Evolutionary conservation across 2,329 filamentous ascomycete species (phyloP).

Genomic region (Tolypocladium album): DNA sequence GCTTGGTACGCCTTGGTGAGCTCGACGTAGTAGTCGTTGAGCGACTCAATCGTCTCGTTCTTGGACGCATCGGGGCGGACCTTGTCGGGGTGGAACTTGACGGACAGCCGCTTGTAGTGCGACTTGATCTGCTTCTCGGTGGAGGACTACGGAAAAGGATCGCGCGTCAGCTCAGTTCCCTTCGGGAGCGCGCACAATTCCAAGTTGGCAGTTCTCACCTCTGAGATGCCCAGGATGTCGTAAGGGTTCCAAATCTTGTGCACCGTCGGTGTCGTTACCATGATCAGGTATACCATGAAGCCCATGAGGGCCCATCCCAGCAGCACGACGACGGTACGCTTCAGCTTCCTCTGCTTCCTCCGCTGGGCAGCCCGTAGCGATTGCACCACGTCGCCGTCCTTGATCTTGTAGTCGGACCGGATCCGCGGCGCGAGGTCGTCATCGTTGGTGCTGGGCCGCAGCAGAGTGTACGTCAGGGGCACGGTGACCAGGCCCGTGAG

Average conservation of each 20-base stretch:
- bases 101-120: constrained; percentile 76
- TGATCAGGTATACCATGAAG: constrained; percentile 86
- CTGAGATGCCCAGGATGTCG: constrained; percentile 78
- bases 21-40: constrained; percentile 87
- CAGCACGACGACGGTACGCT: constrained; percentile 67
- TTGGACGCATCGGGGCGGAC: constrained; percentile 69
- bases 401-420: constrained; percentile 67
- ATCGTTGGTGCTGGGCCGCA: constrained; percentile 66
- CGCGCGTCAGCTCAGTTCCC: not conserved
- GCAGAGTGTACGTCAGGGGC: constrained; percentile 79
- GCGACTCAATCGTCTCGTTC: constrained; percentile 76
- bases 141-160: constrained; percentile 45
- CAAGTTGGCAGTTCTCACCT: constrained; percentile 38
- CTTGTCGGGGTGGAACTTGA: constrained; percentile 91
- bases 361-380: constrained; percentile 75
- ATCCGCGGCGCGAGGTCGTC: constrained; percentile 76
- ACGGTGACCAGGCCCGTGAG: constrained; percentile 79
- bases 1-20: constrained; percentile 97
- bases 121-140: constrained; percentile 87
- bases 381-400: constrained; percentile 76
- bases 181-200: not conserved
- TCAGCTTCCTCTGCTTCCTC: constrained; percentile 79
- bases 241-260: constrained; percentile 94
- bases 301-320: constrained; percentile 75
- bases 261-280: constrained; percentile 59